These are phyloP conservation scores for Mycena filopes DNA, from an alignment of 768 basidiomycete species.

Conservation along the genomic window DNA sequence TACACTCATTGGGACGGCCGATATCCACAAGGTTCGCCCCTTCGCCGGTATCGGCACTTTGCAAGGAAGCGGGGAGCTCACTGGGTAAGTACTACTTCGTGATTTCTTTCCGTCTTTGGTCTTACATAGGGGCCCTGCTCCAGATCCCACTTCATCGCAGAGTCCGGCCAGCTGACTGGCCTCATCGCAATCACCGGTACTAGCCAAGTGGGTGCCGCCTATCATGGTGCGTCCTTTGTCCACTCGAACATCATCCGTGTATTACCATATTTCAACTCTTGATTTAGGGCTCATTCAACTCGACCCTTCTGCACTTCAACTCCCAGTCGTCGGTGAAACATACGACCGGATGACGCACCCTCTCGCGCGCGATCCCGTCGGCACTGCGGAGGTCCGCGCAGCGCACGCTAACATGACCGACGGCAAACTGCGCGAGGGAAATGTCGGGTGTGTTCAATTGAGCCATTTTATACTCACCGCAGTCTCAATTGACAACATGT, in stretches of 20 bases:
- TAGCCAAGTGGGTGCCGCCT: constrained; percentile 19
- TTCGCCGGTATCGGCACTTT: constrained; percentile 27
- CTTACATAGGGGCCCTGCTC: neutral
- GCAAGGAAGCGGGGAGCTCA: constrained; percentile 29
- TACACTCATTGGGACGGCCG: constrained; percentile 28
- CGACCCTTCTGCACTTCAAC: neutral
- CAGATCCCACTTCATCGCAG: constrained; percentile 17
- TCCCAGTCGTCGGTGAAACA: constrained; percentile 31
- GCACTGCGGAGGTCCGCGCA: neutral
- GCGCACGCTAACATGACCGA: constrained; percentile 20
- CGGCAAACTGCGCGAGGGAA: constrained; percentile 29
- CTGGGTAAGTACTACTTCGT: constrained; percentile 23
- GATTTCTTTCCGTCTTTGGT: neutral
- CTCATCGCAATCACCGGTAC: constrained; percentile 31
- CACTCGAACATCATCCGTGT: no score
- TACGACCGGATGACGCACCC: constrained; percentile 33
- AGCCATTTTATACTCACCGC: neutral
- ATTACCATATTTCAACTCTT: no score
- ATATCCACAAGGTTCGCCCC: constrained; percentile 21
- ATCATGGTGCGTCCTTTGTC: constrained; percentile 1
- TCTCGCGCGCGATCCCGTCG: constrained; percentile 13
- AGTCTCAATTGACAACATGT: neutral
- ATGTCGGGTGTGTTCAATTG: constrained; percentile 23
- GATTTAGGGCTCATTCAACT: constrained; percentile 6
- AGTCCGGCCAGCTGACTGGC: constrained; percentile 14